phyloP scores from a whole-genome alignment of 306 rosid genomes.

The Quercus gilva region DNA sequence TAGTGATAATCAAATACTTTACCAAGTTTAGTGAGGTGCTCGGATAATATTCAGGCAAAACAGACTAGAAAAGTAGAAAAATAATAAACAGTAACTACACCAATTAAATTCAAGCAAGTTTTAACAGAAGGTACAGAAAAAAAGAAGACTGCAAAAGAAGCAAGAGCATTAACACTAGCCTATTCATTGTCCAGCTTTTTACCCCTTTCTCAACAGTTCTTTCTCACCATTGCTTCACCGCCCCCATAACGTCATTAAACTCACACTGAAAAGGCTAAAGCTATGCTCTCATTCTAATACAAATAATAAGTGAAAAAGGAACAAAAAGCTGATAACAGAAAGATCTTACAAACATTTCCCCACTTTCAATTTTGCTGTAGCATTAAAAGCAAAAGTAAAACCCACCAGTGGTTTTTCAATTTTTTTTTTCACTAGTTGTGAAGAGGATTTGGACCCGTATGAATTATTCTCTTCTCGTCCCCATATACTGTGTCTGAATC shows the following conservation, averaged over 20 bases:
- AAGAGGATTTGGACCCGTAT: constrained; percentile 95
- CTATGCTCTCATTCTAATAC: constrained; percentile 60
- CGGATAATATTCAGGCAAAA: not conserved
- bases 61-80: constrained; percentile 1
- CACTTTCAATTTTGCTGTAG: constrained; percentile 7
- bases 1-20: not conserved
- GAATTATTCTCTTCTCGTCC: constrained; percentile 69
- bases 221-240: constrained; percentile 20
- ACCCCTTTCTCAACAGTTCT: not conserved
- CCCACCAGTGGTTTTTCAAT: constrained; percentile 14
- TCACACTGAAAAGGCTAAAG: constrained; percentile 59
- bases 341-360: constrained; percentile 19
- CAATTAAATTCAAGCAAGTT: constrained; percentile 32
- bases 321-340: constrained; percentile 1
- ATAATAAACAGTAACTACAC: constrained; percentile 12
- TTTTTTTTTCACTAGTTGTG: constrained; percentile 53
- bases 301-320: constrained; percentile 21
- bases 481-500: constrained; percentile 33
- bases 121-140: constrained; percentile 24
- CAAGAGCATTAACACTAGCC: constrained; percentile 72
- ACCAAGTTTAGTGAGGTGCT: not conserved
- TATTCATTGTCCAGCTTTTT: constrained; percentile 14
- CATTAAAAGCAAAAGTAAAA: constrained; percentile 17
- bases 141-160: constrained; percentile 39
- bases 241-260: constrained; percentile 19